These are phyloP conservation scores for Raphanus sativus DNA, from an alignment of 345 rosid genomes.

Conservation along the genomic window DNA sequence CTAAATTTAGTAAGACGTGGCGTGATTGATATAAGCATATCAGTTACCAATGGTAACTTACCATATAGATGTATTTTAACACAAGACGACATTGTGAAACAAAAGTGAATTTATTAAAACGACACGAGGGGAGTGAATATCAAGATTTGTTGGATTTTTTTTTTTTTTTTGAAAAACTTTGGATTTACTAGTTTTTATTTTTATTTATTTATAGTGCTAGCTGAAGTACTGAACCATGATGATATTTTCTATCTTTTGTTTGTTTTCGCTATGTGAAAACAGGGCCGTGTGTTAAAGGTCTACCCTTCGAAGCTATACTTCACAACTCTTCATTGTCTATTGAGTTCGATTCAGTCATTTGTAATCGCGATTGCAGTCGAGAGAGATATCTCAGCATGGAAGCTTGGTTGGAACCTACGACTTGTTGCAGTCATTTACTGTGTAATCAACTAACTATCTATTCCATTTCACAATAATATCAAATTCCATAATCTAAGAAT, in stretches of 20 bases:
- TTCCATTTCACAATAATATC: background rate
- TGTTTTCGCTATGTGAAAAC: slow-evolving; percentile 7
- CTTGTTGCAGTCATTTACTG: slow-evolving; percentile 80
- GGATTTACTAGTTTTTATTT: background rate
- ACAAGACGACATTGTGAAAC: background rate
- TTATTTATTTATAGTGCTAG: background rate
- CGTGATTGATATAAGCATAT: background rate
- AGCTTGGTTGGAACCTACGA: slow-evolving; percentile 74
- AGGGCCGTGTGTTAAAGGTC: slow-evolving; percentile 58
- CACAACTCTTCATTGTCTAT: slow-evolving; percentile 71
- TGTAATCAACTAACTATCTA: slow-evolving; percentile 42
- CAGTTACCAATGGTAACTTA: background rate
- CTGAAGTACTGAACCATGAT: background rate
- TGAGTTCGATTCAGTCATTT: slow-evolving; percentile 75
- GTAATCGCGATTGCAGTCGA: slow-evolving; percentile 71
- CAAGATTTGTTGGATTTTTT: background rate
- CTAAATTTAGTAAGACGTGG: background rate
- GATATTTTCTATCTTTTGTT: background rate
- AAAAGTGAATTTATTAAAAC: background rate
- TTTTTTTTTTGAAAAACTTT: no score
- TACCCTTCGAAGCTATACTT: slow-evolving; percentile 88
- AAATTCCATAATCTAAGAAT: background rate
- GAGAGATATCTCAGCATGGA: slow-evolving; percentile 74
- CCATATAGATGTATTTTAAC: background rate
- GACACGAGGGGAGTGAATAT: background rate